Base-by-base conservation (phyloP, 371 early-diverging fungal genomes). In the Mortierella sp. region DNA sequence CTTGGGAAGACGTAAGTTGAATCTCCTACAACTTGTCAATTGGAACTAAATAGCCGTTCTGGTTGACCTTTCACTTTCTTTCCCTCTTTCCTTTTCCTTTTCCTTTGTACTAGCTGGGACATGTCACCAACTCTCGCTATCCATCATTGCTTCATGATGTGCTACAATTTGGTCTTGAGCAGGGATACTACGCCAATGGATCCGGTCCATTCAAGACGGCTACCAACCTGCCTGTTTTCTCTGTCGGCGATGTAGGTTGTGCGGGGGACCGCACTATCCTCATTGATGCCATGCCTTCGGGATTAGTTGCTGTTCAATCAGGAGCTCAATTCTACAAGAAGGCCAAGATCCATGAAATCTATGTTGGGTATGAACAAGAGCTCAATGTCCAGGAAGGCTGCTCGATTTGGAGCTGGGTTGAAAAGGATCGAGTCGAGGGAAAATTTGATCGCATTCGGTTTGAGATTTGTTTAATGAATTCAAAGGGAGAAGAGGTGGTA, bases 381-480 rank as follows among this genome's bases (percentile, higher is more conserved):
- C 64, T 75, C 60, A 75, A 75, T 21, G 60, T 70, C 46, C 64
- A 68, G 66, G 65, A 68, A 0, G 68, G 51, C 18, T 46, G 64
- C 6, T 67, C 57, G 19, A 66, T 72, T 25, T 77, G 77, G 77
- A 77, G 77, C 30, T 77, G 77, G 77, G 77, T 77, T 5, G 77
- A 77, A 62, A 59, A 46, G 21, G 65, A 58, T 11, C 64, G 59
- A 46, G 64, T 66, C 21, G 9, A 64, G 1, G 66, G 21, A 7
- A 23, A 44, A 2, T 60, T 68, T 16, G 77, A 77, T 19, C 64
- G 67, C 7, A 47, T 72, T 21, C 59, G 51, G 37, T 77, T 77
- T 37, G 77, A 77, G 62, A 68, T 77, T 29, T 77, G 77, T 29
- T 55, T 65, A 1, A 47, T 30, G 19, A 59, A 58, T 23, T 45